Base-by-base conservation (phyloP, 192 early-diverging fungal genomes). In the Podila clonocystis region DNA sequence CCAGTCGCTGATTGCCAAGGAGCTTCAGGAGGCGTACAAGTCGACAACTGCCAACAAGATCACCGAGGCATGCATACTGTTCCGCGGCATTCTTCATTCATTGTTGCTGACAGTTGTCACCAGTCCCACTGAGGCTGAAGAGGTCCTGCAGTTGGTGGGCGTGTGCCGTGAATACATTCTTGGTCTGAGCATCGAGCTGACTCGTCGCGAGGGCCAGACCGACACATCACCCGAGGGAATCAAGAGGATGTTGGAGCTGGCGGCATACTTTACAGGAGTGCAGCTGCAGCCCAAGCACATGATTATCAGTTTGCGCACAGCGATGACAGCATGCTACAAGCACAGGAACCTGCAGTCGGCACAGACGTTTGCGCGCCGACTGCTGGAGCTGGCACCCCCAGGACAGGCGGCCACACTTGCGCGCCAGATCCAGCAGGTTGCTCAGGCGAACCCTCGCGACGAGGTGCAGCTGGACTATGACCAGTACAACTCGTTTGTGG, bases 191-290 rank as follows among this genome's bases (percentile, higher is more conserved):
- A 93, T 99, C 83, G 97, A 97, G 74, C 86, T 93, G 62, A 88
- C 82, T 55, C 94, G 96, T 31, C 90, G 92, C 33, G 87, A 88
- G 22, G 72, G 88, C 24, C 72, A 86, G 52, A 87, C 85, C 62
- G 90, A 85, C 49, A 63, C 63, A 5, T 88, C 87, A 15, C 86
- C 89, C 19, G 91, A 87, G 60, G 63, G 74, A 38, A 73, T 85
- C n/a, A 96, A 94, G 68, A 88, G 94, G 34, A 86, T 86, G 26
- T 79, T 98, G 12, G 98, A 98, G 75, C 87, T 99, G 36, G 95
- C 96, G 0, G 96, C 95, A 1, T 99, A 97, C 85, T 98, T 97
- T 79, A 97, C 98, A 3, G 94, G 97, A 74, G 95, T 95, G 82
- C 87, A 95, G 71, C 85, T 99, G 61, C 95, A 98, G 63, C 90